Percentiles rank a stretch among this genome's conserved stretches.
phyloP scores from a whole-genome alignment of 2,329 filamentous ascomycete genomes.

The Fonsecaea pedrosoi region DNA sequence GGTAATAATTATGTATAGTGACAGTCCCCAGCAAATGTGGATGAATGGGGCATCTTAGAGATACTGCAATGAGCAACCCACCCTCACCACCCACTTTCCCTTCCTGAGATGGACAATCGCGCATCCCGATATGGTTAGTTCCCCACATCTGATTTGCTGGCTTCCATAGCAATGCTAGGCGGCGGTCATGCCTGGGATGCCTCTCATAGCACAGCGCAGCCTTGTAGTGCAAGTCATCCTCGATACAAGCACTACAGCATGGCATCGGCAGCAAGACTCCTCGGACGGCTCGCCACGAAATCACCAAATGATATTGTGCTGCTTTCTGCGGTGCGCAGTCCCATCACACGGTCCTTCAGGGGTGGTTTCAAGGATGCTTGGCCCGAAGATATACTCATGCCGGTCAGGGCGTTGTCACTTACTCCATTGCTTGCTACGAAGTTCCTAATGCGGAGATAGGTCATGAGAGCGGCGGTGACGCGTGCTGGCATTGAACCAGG shows the following conservation, averaged over 20 bases:
- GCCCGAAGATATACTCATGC: conserved; percentile 59
- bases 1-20: no score
- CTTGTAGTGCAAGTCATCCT: neutral
- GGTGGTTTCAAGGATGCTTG: conserved; percentile 78
- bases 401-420: neutral
- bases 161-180: no score
- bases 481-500: neutral
- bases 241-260: neutral
- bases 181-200: neutral
- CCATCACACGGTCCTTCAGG: conserved; percentile 84
- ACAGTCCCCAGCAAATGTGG: no score
- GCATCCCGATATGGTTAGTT: no score
- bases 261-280: neutral
- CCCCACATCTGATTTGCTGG: no score
- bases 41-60: no score
- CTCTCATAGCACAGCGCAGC: neutral
- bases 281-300: neutral
- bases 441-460: neutral
- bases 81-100: no score
- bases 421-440: neutral
- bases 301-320: conserved; percentile 7
- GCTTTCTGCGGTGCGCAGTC: conserved; percentile 74
- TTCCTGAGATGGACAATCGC: no score
- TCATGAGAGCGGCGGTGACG: conserved; percentile 5
- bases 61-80: no score